Conservation (phyloP, 768 basidiomycete species). For the Boletus speciosus region DNA sequence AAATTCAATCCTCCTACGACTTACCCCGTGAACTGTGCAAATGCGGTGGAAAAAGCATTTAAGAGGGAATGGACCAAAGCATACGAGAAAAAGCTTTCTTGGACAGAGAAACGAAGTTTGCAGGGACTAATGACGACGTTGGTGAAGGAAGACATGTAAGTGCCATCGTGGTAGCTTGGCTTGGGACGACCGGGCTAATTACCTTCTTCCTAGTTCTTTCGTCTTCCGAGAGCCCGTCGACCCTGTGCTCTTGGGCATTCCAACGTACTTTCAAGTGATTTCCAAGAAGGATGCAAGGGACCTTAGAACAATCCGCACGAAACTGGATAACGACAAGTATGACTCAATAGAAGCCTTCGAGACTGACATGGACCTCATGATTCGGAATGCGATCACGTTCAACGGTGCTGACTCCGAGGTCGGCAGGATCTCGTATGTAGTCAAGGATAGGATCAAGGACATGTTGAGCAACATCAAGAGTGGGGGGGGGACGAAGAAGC, state of each 20-base stretch:
- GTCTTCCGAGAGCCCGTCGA: slow-evolving; percentile 88
- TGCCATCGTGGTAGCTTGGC: neutral
- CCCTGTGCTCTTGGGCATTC: slow-evolving; percentile 76
- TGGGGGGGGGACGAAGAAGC: slow-evolving; percentile 56
- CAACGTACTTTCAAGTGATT: slow-evolving; percentile 85
- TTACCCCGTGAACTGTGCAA: slow-evolving; percentile 68
- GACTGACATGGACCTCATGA: slow-evolving; percentile 84
- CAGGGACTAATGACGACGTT: slow-evolving; percentile 66
- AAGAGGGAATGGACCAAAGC: slow-evolving; percentile 85
- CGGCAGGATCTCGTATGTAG: slow-evolving; percentile 52
- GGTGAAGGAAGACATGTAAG: slow-evolving; percentile 65
- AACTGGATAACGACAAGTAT: slow-evolving; percentile 81
- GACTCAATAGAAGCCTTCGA: slow-evolving; percentile 74
- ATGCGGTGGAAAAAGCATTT: slow-evolving; percentile 69
- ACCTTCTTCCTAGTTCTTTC: slow-evolving; percentile 49
- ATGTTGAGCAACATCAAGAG: slow-evolving; percentile 42
- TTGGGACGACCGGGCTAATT: neutral
- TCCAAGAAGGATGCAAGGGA: slow-evolving; percentile 85
- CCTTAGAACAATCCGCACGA: slow-evolving; percentile 73
- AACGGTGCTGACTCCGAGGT: slow-evolving; percentile 82
- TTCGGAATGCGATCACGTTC: slow-evolving; percentile 84
- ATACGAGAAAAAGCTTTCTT: slow-evolving; percentile 67
- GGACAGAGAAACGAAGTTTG: slow-evolving; percentile 77
- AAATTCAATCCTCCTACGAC: slow-evolving; percentile 87
- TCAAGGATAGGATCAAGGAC: slow-evolving; percentile 53